phyloP scores from a whole-genome alignment of 805 yeast species.

The Ogataea angusta region DNA sequence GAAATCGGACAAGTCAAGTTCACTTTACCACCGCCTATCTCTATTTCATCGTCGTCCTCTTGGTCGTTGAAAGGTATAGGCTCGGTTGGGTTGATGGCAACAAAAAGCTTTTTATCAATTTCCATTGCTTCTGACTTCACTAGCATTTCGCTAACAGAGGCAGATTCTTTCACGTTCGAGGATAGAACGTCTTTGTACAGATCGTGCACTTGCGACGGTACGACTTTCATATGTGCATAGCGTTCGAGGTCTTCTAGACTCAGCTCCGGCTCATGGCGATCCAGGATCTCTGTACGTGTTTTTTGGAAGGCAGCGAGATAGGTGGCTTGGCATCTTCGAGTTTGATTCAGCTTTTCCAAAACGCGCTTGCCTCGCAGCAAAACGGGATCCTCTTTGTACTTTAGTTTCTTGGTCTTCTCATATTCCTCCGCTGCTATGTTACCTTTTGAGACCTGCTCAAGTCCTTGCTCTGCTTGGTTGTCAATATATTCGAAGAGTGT shows the following conservation, averaged over 20 bases:
- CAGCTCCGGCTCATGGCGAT: constrained; percentile 23
- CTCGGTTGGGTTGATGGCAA: constrained; percentile 56
- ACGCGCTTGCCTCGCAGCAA: constrained; percentile 14
- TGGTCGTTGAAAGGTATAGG: constrained; percentile 48
- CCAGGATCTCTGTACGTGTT: constrained; percentile 24
- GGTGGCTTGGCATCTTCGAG: constrained; percentile 7
- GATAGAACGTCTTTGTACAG: constrained; percentile 9
- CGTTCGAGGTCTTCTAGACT: constrained; percentile 23
- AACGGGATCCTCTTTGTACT: constrained; percentile 14
- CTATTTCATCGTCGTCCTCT: constrained; percentile 52
- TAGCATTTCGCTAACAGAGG: constrained; percentile 3
- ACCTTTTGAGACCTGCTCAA: constrained; percentile 14
- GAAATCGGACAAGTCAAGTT: constrained; percentile 69
- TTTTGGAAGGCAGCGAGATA: constrained; percentile 14
- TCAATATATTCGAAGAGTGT: constrained; percentile 17
- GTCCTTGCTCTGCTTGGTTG: constrained; percentile 17
- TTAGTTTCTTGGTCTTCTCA: constrained; percentile 8
- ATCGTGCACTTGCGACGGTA: constrained; percentile 23
- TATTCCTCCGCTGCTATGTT: constrained; percentile 15
- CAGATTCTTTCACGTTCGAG: constrained; percentile 3
- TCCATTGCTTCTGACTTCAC: constrained; percentile 10
- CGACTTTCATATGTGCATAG: constrained; percentile 15
- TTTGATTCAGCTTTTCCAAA: constrained; percentile 4
- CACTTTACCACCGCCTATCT: constrained; percentile 68
- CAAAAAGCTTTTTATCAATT: constrained; percentile 43